Base-by-base conservation (phyloP, 169 alveolate species). In the Plasmodium reichenowi region DNA sequence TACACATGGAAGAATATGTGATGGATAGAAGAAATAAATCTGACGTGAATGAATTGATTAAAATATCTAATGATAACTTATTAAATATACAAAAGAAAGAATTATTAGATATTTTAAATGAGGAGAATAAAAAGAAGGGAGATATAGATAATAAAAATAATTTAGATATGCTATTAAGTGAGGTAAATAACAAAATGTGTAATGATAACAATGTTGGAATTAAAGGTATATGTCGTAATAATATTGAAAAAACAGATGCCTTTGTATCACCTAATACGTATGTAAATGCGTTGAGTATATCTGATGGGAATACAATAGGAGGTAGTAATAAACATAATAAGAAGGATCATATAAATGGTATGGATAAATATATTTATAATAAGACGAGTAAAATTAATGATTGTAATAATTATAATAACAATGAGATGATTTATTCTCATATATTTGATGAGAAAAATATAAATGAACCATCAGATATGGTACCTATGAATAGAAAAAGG, bases 41-140 rank as follows among this genome's bases (percentile, higher is more conserved):
- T 2, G 8, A 78, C 3, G 24, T 38, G 9, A 38, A 38, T 38
- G 47, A 38, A 38, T 38, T 78, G 43, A 78, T 78, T 64, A 78
- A 78, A 22, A 48, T 32, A 6, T 78, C 89, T 32, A 78, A 78
- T 59, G 76, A 78, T 9, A 78, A 78, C 7, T 26, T 78, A 45
- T 48, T 78, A 50, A 78, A 48, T 64, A 15, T 78, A 45, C 89
- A 78, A 78, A 78, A 78, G 12, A 66, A 78, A 52, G 62, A 78
- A 15, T 52, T 78, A 71, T 50, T 78, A 32, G 68, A 78, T 26
- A 78, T 78, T 52, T 64, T 78, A 67, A 64, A 78, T 17, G 78
- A 63, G 52, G 66, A 66, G n/a, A 71, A 43, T 8, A 24, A 78
- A 2, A 62, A 13, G 7, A 70, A 5, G 47, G 2, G 10, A 3